Conservation (phyloP, 2,329 filamentous ascomycete species). For the Monosporascus ibericus region DNA sequence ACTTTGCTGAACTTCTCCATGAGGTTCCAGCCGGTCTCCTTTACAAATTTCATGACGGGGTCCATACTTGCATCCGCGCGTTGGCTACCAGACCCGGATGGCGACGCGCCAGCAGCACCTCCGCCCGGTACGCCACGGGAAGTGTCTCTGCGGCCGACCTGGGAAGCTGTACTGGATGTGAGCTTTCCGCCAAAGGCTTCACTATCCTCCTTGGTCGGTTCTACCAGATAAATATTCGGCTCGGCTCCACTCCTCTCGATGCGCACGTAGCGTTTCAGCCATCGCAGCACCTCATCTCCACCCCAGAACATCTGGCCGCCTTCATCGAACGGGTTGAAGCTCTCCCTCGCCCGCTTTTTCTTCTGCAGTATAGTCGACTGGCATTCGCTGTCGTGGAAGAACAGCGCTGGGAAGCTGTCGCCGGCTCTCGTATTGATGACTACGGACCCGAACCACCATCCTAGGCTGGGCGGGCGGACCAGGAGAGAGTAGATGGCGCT, state of each 20-base stretch:
- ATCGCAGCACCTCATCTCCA: slow-evolving; percentile 87
- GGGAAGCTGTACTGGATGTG: slow-evolving; percentile 39
- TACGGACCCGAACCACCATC: slow-evolving; percentile 97
- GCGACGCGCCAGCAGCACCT: slow-evolving; percentile 30
- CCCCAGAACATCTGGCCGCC: slow-evolving; percentile 92
- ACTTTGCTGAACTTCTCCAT: slow-evolving; percentile 97
- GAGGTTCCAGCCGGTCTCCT: slow-evolving; percentile 93
- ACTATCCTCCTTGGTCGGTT: slow-evolving; percentile 80
- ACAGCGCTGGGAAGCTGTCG: slow-evolving; percentile 89
- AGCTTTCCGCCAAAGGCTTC: slow-evolving; percentile 68
- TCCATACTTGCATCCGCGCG: slow-evolving; percentile 72
- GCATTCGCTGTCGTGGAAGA: slow-evolving; percentile 97
- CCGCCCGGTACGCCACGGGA: slow-evolving; percentile 23
- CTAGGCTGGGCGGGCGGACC: slow-evolving; percentile 83
- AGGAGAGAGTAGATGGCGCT: slow-evolving; percentile 86
- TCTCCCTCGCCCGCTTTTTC: slow-evolving; percentile 76
- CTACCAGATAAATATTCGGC: slow-evolving; percentile 83
- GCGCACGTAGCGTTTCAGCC: slow-evolving; percentile 77
- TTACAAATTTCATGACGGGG: slow-evolving; percentile 85
- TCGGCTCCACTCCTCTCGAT: slow-evolving; percentile 83
- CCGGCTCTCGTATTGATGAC: slow-evolving; percentile 88
- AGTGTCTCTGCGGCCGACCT: slow-evolving; percentile 35
- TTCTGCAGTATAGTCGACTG: slow-evolving; percentile 92
- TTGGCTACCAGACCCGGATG: slow-evolving; percentile 31
- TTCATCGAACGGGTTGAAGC: slow-evolving; percentile 84